Conservation (phyloP, 148 eudicot genomes). For the Cornus kousa region DNA sequence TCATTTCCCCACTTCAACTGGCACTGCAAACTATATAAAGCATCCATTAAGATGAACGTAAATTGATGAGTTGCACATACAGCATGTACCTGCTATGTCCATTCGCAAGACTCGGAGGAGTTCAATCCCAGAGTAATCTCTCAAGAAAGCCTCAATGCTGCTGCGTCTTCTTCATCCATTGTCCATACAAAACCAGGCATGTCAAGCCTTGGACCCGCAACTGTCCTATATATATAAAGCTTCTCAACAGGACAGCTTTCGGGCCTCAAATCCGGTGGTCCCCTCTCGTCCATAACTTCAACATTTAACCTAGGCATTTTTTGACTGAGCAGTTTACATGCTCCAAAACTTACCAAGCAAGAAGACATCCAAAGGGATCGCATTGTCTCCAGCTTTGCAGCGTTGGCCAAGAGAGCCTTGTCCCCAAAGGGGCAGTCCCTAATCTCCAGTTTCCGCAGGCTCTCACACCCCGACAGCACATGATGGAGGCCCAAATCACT, state of each 20-base stretch:
- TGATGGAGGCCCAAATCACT: conserved; percentile 77
- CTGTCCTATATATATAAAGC: conserved; percentile 73
- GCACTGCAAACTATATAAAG: conserved; percentile 23
- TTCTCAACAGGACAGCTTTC: conserved; percentile 65
- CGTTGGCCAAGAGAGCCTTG: conserved; percentile 69
- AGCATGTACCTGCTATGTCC: conserved; percentile 15
- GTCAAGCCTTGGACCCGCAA: conserved; percentile 73
- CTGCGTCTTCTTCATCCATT: conserved; percentile 26
- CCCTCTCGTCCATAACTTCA: conserved; percentile 83
- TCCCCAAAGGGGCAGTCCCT: conserved; percentile 96
- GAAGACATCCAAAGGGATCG: conserved; percentile 99
- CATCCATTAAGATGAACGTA: conserved; percentile 14
- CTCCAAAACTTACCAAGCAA: conserved; percentile 76
- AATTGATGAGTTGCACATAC: neutral
- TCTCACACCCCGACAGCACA: conserved; percentile 79
- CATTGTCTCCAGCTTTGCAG: conserved; percentile 90
- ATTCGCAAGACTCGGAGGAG: neutral
- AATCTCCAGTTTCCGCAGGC: conserved; percentile 73
- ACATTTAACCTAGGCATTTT: conserved; percentile 84
- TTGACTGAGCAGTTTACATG: conserved; percentile 72
- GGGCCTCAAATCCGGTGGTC: conserved; percentile 40
- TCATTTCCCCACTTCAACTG: conserved; percentile 3
- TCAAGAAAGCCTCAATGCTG: conserved; percentile 19
- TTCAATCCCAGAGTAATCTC: neutral
- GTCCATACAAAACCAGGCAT: conserved; percentile 69